A percentile compares a stretch with the other conserved stretches of the same genome.
phyloP scores from a whole-genome alignment of 805 yeast species.

The Diddensiella santjacobensis region DNA sequence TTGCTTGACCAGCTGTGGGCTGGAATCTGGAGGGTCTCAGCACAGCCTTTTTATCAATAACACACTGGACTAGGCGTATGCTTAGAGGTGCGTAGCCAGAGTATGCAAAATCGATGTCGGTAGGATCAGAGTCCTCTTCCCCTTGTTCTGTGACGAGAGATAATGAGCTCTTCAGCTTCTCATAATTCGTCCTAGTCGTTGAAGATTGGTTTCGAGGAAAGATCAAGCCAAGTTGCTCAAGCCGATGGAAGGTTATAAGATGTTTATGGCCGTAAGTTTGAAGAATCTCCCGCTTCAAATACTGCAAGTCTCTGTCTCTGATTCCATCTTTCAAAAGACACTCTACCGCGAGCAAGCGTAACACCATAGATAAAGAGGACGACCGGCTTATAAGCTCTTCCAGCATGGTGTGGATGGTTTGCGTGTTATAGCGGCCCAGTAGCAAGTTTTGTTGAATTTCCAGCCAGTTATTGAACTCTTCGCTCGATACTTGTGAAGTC shows the following conservation, averaged over 20 bases:
- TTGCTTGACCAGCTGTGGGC: slow-evolving; percentile 2
- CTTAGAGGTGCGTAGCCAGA: slow-evolving; percentile 81
- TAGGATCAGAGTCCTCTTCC: slow-evolving; percentile 37
- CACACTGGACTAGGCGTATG: slow-evolving; percentile 63
- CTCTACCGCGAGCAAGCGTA: slow-evolving; percentile 55
- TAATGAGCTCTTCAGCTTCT: slow-evolving; percentile 44
- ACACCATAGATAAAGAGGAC: slow-evolving; percentile 40
- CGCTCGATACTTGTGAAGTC: slow-evolving; percentile 43
- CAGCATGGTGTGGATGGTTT: slow-evolving; percentile 39
- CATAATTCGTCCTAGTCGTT: slow-evolving; percentile 31
- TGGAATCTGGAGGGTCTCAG: slow-evolving; percentile 13
- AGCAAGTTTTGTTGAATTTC: slow-evolving; percentile 57
- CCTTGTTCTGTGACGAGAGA: slow-evolving; percentile 30
- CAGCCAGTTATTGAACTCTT: slow-evolving; percentile 28
- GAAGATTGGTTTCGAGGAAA: slow-evolving; percentile 32
- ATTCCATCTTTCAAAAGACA: slow-evolving; percentile 67
- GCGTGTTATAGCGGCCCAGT: slow-evolving; percentile 44
- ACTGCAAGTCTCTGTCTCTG: slow-evolving; percentile 56
- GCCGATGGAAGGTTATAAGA: slow-evolving; percentile 44
- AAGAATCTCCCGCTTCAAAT: slow-evolving; percentile 51
- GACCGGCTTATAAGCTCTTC: slow-evolving; percentile 49
- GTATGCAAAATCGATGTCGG: slow-evolving; percentile 57
- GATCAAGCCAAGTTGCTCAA: slow-evolving; percentile 48
- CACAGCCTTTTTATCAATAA: slow-evolving; percentile 47
- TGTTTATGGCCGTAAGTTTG: slow-evolving; percentile 63